These are phyloP conservation scores for Planoprotostelium fungivorum DNA, from an alignment of 78 protist genomes.

Conservation along the genomic window DNA sequence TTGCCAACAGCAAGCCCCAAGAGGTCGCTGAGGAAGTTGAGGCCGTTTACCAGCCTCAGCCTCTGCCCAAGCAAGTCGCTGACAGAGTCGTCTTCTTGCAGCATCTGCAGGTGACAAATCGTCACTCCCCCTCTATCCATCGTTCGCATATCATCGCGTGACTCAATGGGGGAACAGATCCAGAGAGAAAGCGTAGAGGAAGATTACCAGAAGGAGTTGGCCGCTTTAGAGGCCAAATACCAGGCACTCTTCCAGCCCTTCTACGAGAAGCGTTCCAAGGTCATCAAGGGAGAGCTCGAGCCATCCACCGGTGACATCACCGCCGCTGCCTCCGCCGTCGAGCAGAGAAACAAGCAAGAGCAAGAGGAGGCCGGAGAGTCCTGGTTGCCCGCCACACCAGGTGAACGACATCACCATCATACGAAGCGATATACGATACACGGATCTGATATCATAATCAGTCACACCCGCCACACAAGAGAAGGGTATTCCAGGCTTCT, in stretches of 20 bases:
- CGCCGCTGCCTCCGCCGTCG: not conserved
- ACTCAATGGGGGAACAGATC: not conserved
- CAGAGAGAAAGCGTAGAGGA: not conserved
- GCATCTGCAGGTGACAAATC: not conserved
- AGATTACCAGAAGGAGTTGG: constrained; percentile 5
- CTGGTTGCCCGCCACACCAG: not conserved
- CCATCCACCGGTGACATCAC: constrained; percentile 12
- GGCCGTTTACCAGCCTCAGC: not conserved
- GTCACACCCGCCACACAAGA: not conserved
- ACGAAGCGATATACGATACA: too few species aligned
- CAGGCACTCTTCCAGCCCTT: constrained; percentile 16
- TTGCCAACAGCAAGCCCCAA: not conserved
- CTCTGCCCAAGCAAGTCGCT: not conserved
- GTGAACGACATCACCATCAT: too few species aligned
- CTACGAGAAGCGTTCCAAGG: constrained; percentile 19
- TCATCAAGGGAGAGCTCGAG: constrained; percentile 34
- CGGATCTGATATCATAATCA: too few species aligned
- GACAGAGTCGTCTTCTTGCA: not conserved
- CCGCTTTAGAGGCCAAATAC: constrained; percentile 31
- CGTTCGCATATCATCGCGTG: not conserved
- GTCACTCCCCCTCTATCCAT: not conserved
- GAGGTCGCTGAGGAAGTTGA: not conserved
- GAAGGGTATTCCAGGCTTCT: constrained; percentile 60
- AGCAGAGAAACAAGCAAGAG: not conserved
- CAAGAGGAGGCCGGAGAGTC: not conserved